Conservation (phyloP, 768 basidiomycete genomes). For the Calocybe gangraenosa region DNA sequence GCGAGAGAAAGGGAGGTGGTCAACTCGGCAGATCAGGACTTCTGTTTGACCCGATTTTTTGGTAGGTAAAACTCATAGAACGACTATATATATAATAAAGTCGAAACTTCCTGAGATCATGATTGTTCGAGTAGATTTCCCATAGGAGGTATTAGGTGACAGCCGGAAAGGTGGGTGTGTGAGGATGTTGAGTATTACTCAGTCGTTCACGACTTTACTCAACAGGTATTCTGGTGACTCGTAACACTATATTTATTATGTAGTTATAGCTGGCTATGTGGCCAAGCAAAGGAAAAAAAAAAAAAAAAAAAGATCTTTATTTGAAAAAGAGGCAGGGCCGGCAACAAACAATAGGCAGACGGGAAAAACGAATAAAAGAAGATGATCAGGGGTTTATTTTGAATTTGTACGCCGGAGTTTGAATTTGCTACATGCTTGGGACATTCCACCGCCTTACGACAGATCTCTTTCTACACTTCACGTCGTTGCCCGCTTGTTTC, state of each 20-base stretch:
- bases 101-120: constrained; percentile 6
- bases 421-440: constrained; percentile 11
- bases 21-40: background rate
- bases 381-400: constrained; percentile 14
- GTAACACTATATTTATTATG: too few relatives aligned
- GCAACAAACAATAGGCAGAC: constrained; percentile 1
- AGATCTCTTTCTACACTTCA: constrained; percentile 11
- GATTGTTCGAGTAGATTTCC: constrained; percentile 5
- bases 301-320: background rate
- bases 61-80: background rate
- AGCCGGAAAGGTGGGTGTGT: background rate
- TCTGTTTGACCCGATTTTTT: background rate
- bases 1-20: background rate
- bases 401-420: constrained; percentile 22
- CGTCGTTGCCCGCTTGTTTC: constrained; percentile 10
- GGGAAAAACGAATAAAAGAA: background rate
- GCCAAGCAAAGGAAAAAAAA: background rate
- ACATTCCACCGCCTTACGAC: constrained; percentile 16
- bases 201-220: too few relatives aligned
- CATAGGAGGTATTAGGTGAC: background rate
- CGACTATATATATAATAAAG: background rate
- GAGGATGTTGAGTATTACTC: background rate
- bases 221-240: too few relatives aligned
- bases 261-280: too few relatives aligned
- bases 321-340: background rate